Evolutionary conservation across 225 moss, liverwort and hornwort species (phyloP).

Genomic region (Polytrichum formosum): DNA sequence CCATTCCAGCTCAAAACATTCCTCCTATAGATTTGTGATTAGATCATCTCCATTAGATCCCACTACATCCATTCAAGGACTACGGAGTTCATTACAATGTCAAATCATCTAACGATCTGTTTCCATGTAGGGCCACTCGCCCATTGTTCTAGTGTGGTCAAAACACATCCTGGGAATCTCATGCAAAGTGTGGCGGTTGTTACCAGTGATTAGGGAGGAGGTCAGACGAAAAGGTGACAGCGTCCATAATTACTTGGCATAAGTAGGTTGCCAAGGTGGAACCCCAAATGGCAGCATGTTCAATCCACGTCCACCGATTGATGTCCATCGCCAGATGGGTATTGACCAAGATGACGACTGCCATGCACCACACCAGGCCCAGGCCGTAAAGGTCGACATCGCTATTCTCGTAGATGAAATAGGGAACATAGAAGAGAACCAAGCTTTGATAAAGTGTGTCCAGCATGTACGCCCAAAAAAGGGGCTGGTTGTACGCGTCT

Average conservation of each 20-base stretch:
- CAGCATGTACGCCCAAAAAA: conserved; percentile 82
- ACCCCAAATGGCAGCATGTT: conserved; percentile 71
- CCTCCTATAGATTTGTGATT: too few species aligned
- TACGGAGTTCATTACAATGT: too few species aligned
- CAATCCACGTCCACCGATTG: conserved; percentile 71
- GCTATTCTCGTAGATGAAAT: conserved; percentile 40
- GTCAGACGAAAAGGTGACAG: conserved; percentile 16
- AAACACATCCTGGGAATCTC: not conserved
- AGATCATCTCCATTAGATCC: too few species aligned
- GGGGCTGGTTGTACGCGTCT: conserved; percentile 67
- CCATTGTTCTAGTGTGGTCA: too few species aligned
- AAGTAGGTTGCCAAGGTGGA: conserved; percentile 62
- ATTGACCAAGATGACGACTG: conserved; percentile 80
- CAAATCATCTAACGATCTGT: too few species aligned
- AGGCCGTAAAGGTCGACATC: conserved; percentile 66
- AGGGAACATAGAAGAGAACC: conserved; percentile 76
- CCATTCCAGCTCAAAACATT: too few species aligned
- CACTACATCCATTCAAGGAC: too few species aligned
- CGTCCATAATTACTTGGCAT: conserved; percentile 62
- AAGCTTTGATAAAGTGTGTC: conserved; percentile 92
- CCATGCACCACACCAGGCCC: conserved; percentile 71
- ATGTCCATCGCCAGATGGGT: conserved; percentile 88
- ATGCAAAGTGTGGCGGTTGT: not conserved
- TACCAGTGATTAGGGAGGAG: conserved; percentile 65
- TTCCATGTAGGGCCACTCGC: too few species aligned